Evolutionary conservation across 306 rosid genomes (phyloP).

Genomic region (Fragaria ananassa): DNA sequence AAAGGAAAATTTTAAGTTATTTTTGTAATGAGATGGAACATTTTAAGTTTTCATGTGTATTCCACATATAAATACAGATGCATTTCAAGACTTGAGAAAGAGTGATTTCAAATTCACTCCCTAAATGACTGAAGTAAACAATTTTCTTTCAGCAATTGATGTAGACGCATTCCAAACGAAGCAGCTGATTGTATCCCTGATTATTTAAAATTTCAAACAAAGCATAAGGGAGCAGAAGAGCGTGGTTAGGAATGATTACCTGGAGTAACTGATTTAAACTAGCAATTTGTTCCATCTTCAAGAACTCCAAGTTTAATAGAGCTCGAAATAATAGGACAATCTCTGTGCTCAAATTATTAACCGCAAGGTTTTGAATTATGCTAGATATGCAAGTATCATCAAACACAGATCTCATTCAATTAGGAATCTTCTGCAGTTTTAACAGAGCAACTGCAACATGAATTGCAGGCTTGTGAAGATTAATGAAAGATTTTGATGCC

Average conservation of each 20-base stretch:
- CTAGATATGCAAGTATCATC: slow-evolving; percentile 64
- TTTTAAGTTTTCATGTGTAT: not conserved
- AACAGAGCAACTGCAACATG: slow-evolving; percentile 54
- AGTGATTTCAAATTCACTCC: not conserved
- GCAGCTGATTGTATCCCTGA: not conserved
- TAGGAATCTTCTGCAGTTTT: slow-evolving; percentile 51
- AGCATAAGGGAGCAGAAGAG: not conserved
- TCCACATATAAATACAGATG: not conserved
- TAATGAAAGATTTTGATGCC: slow-evolving; percentile 49
- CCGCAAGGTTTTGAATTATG: slow-evolving; percentile 52
- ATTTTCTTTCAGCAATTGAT: not conserved
- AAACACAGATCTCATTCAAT: slow-evolving; percentile 68
- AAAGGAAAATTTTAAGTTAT: too few species aligned
- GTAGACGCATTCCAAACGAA: not conserved
- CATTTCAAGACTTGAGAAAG: not conserved
- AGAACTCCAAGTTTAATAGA: slow-evolving; percentile 47
- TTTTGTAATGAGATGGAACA: not conserved
- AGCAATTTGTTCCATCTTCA: slow-evolving; percentile 57
- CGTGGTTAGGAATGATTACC: slow-evolving; percentile 37
- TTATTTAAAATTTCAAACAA: not conserved
- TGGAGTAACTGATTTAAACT: slow-evolving; percentile 54
- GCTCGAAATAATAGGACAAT: slow-evolving; percentile 57
- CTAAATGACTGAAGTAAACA: not conserved
- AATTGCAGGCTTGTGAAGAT: slow-evolving; percentile 55
- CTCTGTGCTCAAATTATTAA: slow-evolving; percentile 53